phyloP scores from a whole-genome alignment of 345 rosid genomes.

The Salix koriyanagi region DNA sequence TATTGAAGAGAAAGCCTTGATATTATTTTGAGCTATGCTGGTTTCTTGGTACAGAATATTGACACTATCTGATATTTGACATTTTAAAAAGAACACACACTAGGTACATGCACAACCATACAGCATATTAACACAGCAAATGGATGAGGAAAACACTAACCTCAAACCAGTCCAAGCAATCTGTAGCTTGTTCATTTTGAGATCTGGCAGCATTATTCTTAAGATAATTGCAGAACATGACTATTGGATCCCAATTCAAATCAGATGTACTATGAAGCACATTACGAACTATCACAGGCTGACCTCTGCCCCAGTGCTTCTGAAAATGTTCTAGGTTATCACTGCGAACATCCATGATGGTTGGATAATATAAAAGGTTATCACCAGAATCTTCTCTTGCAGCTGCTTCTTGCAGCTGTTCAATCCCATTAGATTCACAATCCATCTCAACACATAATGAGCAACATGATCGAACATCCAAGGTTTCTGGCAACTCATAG shows the following conservation, averaged over 20 bases:
- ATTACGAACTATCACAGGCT: conserved; percentile 72
- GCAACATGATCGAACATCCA: conserved; percentile 56
- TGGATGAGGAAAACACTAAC: conserved; percentile 36
- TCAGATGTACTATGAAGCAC: conserved; percentile 51
- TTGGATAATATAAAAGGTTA: conserved; percentile 68
- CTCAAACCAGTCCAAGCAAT: conserved; percentile 80
- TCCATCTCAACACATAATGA: conserved; percentile 52
- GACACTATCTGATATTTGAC: no score
- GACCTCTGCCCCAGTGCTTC: conserved; percentile 90
- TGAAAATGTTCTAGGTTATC: conserved; percentile 87
- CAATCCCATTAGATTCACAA: conserved; percentile 36
- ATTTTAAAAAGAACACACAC: background rate
- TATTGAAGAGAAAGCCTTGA: no score
- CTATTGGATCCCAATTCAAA: conserved; percentile 79
- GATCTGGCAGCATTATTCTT: conserved; percentile 41
- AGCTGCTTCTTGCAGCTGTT: conserved; percentile 69
- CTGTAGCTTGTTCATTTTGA: conserved; percentile 30
- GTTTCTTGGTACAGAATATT: no score
- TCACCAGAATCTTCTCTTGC: conserved; percentile 53
- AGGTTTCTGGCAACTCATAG: conserved; percentile 77
- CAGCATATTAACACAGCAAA: background rate
- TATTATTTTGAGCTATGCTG: no score
- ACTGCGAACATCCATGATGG: conserved; percentile 40
- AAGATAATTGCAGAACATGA: conserved; percentile 83
- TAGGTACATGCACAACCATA: background rate